Conservation (phyloP, 257 asterid species). For the Nicotiana sylvestris region DNA sequence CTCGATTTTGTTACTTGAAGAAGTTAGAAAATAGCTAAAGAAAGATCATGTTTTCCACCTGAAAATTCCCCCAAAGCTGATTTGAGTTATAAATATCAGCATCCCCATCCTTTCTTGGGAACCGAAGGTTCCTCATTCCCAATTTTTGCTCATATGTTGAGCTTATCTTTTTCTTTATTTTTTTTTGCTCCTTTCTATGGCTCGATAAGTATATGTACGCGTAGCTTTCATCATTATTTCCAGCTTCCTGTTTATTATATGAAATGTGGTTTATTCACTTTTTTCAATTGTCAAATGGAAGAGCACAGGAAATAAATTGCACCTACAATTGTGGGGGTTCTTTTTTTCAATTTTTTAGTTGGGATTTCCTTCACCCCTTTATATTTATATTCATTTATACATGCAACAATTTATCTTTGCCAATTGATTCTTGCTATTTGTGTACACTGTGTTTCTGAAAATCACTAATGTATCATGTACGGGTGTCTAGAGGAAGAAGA, state of each 20-base stretch:
- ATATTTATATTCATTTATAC: neutral
- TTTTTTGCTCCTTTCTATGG: neutral
- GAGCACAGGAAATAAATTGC: neutral
- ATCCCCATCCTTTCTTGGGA: neutral
- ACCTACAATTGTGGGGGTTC: neutral
- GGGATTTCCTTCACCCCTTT: neutral
- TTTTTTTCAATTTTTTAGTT: neutral
- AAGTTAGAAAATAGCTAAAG: too few species aligned
- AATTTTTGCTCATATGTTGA: neutral
- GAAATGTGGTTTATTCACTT: neutral
- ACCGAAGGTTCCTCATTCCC: neutral
- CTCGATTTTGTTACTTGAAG: neutral
- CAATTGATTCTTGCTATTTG: neutral
- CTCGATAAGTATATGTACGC: neutral
- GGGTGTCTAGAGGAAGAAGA: too few species aligned
- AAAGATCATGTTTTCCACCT: neutral
- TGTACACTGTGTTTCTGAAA: neutral
- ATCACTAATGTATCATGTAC: neutral
- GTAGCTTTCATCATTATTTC: neutral
- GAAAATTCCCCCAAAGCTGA: neutral
- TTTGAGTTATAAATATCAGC: neutral
- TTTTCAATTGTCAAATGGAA: neutral
- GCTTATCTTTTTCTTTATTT: neutral
- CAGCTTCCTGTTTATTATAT: neutral
- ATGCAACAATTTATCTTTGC: neutral